Evolutionary conservation across 345 rosid genomes (phyloP).

Genomic region (Punica granatum): DNA sequence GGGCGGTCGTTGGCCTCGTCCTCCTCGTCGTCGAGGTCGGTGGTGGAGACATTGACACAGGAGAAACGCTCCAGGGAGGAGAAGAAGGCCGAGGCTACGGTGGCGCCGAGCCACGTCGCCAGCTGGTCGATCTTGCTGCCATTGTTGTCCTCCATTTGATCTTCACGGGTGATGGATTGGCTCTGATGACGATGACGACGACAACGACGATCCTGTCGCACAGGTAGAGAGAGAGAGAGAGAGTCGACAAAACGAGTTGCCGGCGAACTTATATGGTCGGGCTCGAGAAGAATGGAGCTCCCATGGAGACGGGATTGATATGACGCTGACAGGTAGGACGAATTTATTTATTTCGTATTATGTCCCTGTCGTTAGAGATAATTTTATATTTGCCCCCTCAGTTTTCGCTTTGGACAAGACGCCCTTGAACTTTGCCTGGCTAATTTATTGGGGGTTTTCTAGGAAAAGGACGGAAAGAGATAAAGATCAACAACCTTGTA

Average conservation of each 20-base stretch:
- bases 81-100: constrained; percentile 78
- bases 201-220: background rate
- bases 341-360: background rate
- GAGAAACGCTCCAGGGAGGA: constrained; percentile 84
- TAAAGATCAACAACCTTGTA: too few relatives aligned
- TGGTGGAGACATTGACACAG: constrained; percentile 70
- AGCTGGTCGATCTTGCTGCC: constrained; percentile 41
- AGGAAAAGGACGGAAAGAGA: too few relatives aligned
- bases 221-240: background rate
- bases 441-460: too few relatives aligned
- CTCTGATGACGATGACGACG: background rate
- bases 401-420: too few relatives aligned
- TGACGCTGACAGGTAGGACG: background rate
- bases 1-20: constrained; percentile 46
- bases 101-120: constrained; percentile 65
- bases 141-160: background rate
- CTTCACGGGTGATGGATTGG: background rate
- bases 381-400: background rate
- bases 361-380: background rate
- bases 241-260: background rate
- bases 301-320: background rate
- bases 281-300: background rate
- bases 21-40: constrained; percentile 56
- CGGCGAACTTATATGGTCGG: background rate
- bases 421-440: background rate